phyloP scores from a whole-genome alignment of 768 basidiomycete species.

The Podaxis sp. region DNA sequence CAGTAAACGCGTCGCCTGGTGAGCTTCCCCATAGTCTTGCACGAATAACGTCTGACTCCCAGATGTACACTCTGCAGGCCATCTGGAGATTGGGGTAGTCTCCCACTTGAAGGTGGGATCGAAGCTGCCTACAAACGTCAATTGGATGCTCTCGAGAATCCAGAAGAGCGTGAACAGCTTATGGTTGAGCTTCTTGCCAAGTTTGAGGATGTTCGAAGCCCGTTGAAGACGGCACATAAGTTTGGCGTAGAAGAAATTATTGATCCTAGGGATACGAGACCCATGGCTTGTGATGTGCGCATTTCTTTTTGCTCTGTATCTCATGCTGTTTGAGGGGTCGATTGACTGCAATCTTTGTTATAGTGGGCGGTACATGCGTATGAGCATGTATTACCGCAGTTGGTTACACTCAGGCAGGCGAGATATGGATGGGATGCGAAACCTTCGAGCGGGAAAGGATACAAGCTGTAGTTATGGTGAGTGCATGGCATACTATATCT shows the following conservation, averaged over 20 bases:
- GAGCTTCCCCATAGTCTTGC: background rate
- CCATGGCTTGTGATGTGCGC: conserved; percentile 35
- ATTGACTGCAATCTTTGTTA: background rate
- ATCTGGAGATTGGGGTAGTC: conserved; percentile 41
- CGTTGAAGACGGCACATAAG: conserved; percentile 35
- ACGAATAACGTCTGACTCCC: background rate
- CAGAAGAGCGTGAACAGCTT: conserved; percentile 31
- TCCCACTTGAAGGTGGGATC: conserved; percentile 39
- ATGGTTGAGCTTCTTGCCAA: conserved; percentile 32
- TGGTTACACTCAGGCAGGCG: conserved; percentile 6
- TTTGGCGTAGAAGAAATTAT: conserved; percentile 42
- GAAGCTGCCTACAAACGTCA: conserved; percentile 42
- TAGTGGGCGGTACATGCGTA: conserved; percentile 37
- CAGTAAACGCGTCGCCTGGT: conserved; percentile 37
- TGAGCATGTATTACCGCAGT: conserved; percentile 31
- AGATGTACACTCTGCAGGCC: conserved; percentile 25
- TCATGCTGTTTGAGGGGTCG: background rate
- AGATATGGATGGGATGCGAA: conserved; percentile 15
- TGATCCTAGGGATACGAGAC: conserved; percentile 38
- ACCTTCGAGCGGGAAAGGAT: conserved; percentile 29
- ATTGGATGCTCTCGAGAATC: conserved; percentile 27
- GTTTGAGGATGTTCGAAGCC: conserved; percentile 37
- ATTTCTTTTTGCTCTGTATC: background rate
- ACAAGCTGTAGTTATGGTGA: conserved; percentile 19
- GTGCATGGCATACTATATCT: background rate